phyloP scores from a whole-genome alignment of 768 basidiomycete genomes.

The Macrolepiota fuliginosa region DNA sequence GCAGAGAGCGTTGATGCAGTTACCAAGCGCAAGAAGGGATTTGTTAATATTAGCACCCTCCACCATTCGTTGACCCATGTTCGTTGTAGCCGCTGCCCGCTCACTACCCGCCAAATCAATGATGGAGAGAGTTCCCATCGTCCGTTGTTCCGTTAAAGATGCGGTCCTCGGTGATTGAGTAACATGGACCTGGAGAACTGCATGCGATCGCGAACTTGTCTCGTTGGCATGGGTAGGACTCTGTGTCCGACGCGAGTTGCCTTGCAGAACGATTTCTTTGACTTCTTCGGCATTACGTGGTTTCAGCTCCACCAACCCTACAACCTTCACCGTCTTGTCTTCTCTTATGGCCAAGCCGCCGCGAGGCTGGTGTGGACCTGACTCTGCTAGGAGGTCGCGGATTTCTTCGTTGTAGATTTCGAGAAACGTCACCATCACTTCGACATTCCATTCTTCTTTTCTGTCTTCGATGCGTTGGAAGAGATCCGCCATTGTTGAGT shows the following conservation, averaged over 20 bases:
- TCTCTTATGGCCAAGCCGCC: constrained; percentile 94
- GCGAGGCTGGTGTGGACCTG: constrained; percentile 56
- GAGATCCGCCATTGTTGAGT: constrained; percentile 95
- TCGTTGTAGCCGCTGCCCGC: constrained; percentile 91
- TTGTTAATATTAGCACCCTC: constrained; percentile 99
- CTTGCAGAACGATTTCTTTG: constrained; percentile 87
- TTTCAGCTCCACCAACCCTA: constrained; percentile 77
- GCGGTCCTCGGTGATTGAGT: constrained; percentile 85
- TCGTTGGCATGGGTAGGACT: constrained; percentile 96
- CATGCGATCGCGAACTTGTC: constrained; percentile 95
- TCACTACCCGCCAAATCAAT: constrained; percentile 98
- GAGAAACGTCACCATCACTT: constrained; percentile 91
- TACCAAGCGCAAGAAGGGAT: constrained; percentile 93
- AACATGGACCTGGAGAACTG: constrained; percentile 94
- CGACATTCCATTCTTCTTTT: constrained; percentile 79
- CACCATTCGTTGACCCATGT: constrained; percentile 98
- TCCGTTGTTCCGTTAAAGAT: constrained; percentile 75
- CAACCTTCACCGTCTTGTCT: constrained; percentile 89
- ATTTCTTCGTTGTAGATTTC: constrained; percentile 99
- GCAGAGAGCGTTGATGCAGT: constrained; percentile 98
- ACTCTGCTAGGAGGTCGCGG: constrained; percentile 86
- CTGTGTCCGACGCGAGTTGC: constrained; percentile 86
- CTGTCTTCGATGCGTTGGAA: constrained; percentile 91
- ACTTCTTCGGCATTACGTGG: constrained; percentile 90
- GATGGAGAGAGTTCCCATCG: constrained; percentile 91